Percentiles rank a stretch among this genome's conserved stretches.
Conservation (phyloP, 257 asterid species). For the Sherardia arvensis region DNA sequence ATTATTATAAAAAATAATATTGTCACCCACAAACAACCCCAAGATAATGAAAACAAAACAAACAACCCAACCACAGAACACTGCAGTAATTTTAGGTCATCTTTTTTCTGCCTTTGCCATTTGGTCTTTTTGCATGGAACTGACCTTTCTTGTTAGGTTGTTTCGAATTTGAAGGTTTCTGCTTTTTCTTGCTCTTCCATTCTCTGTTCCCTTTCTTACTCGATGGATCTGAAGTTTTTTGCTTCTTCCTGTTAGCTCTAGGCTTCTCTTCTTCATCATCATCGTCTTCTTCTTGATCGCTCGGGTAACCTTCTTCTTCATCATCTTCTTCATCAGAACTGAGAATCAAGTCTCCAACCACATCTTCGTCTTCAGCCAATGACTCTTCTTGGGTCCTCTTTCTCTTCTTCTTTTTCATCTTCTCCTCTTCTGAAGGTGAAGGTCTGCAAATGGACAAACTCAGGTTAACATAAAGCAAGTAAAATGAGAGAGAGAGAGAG, state of each 20-base stretch:
- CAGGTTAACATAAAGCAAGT: background rate
- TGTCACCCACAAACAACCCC: too few relatives aligned
- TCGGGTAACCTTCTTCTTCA: constrained; percentile 21
- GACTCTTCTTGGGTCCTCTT: constrained; percentile 23
- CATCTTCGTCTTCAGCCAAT: constrained; percentile 52
- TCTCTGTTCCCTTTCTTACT: constrained; percentile 21
- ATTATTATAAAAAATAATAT: too few relatives aligned
- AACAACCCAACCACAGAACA: too few relatives aligned
- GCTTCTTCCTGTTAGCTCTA: constrained; percentile 18
- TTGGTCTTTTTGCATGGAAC: constrained; percentile 31
- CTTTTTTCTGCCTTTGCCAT: constrained; percentile 32
- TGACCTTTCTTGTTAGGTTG: constrained; percentile 29
- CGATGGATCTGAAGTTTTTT: constrained; percentile 18
- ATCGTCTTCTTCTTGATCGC: constrained; percentile 23
- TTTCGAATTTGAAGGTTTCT: background rate
- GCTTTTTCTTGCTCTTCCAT: constrained; percentile 6
- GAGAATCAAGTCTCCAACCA: constrained; percentile 65
- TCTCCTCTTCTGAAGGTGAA: constrained; percentile 27
- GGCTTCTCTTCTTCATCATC: constrained; percentile 33
- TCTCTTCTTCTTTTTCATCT: constrained; percentile 27
- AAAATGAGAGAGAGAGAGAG: constrained; percentile 13
- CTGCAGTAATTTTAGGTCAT: background rate
- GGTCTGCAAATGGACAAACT: constrained; percentile 20
- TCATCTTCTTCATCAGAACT: constrained; percentile 52
- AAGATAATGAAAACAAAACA: too few relatives aligned